Percentiles rank a stretch among this genome's conserved stretches.
These are phyloP conservation scores for Yamadazyma tumulicola DNA, from an alignment of 805 yeast species.

Conservation along the genomic window DNA sequence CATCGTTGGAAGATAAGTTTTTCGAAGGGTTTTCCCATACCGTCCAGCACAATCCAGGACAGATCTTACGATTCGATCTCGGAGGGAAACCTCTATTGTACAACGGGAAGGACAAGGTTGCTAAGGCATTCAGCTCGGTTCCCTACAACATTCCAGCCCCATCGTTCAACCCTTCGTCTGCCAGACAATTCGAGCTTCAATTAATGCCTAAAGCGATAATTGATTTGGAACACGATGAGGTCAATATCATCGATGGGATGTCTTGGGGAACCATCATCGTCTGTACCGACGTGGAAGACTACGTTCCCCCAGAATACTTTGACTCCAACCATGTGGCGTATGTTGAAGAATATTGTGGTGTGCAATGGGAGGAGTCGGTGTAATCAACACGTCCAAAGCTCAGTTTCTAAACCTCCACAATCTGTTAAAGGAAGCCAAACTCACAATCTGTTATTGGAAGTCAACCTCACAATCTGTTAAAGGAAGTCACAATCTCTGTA, in stretches of 20 bases:
- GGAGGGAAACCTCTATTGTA: constrained; percentile 78
- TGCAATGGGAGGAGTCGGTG: constrained; percentile 69
- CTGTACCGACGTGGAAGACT: constrained; percentile 71
- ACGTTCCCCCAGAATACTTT: constrained; percentile 42
- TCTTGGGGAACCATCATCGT: constrained; percentile 96
- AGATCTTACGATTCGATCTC: constrained; percentile 80
- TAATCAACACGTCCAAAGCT: too few relatives aligned
- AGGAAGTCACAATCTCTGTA: too few relatives aligned
- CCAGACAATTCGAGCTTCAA: constrained; percentile 77
- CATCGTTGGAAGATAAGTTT: constrained; percentile 63
- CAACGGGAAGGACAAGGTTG: constrained; percentile 55
- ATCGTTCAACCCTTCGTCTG: constrained; percentile 55
- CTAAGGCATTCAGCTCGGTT: constrained; percentile 19
- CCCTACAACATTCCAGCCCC: constrained; percentile 49
- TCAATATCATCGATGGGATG: constrained; percentile 63
- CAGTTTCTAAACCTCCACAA: too few relatives aligned
- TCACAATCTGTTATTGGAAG: too few relatives aligned
- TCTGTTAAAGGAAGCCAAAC: too few relatives aligned
- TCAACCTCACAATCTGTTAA: too few relatives aligned
- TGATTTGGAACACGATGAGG: constrained; percentile 57
- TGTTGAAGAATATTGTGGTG: constrained; percentile 75
- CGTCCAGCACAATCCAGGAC: constrained; percentile 79
- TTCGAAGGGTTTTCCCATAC: constrained; percentile 77
- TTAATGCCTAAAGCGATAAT: constrained; percentile 91
- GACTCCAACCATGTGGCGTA: constrained; percentile 74